Conservation (phyloP, 371 early-diverging fungal genomes). For the Parasitella parasitica region DNA sequence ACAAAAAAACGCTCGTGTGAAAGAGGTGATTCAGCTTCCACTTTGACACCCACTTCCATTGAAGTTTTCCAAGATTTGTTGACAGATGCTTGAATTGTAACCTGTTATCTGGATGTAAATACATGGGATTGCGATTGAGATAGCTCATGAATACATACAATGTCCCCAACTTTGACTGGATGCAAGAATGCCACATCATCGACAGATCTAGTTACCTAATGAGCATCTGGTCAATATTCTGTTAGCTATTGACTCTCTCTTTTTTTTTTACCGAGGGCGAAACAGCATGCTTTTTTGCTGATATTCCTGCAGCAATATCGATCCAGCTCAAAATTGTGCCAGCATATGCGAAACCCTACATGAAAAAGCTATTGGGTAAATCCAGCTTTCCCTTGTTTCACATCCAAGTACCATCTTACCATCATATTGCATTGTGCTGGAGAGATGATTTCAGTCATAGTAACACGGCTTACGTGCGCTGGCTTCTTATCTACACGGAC, state of each 20-base stretch:
- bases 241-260: not conserved
- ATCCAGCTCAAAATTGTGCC: conserved; percentile 72
- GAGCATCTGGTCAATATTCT: not conserved
- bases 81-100: conserved; percentile 64
- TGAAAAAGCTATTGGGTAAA: not conserved
- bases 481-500: conserved; percentile 38
- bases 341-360: conserved; percentile 55
- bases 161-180: conserved; percentile 67
- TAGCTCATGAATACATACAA: conserved; percentile 30
- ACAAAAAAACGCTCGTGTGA: conserved; percentile 63
- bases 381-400: not conserved
- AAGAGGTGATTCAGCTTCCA: conserved; percentile 67
- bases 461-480: conserved; percentile 41
- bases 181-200: conserved; percentile 71
- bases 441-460: conserved; percentile 55
- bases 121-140: not conserved
- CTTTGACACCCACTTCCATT: conserved; percentile 72
- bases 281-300: conserved; percentile 67
- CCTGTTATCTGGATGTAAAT: conserved; percentile 8
- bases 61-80: conserved; percentile 75
- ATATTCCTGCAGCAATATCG: conserved; percentile 72
- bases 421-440: conserved; percentile 47
- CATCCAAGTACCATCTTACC: conserved; percentile 23
- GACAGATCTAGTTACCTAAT: conserved; percentile 63
- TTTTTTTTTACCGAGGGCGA: conserved; percentile 47